Evolutionary conservation across 495 filamentous ascomycete species (phyloP), one percentile per base, ranked within the genome.

Genomic region (Chaetomium tenue): DNA sequence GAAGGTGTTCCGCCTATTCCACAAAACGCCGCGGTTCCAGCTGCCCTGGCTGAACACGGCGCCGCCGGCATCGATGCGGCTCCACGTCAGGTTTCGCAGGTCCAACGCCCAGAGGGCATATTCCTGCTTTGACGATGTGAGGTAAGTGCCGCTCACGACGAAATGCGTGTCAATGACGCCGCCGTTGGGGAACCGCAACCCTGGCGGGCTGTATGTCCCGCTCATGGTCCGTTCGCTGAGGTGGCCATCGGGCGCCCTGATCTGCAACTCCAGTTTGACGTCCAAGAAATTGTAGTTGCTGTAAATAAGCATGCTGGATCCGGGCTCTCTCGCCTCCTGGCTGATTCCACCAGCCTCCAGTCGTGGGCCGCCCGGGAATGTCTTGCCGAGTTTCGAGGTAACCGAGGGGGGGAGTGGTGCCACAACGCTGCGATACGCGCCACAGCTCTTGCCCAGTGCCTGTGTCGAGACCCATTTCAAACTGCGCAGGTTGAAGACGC

Each of bases 231-330:
- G 92, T 71, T 98, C 94, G 5, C 85, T 82, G 66, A 98, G 77
- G 11, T 87, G 88, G 52, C 95, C 94, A 74, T 98, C 93, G 30
- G 90, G 85, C 16, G 87, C 73, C 59, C 94, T 86, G 51, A 98
- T 84, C 71, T 98, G 95, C 37, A 98, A 81, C 73, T 98, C 94
- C 23, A 98, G 76, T 71, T 97, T 98, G 65, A 98, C 94, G 66
- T 98, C 92, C 44, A 98, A 74, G 73, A 98, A 98, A 75, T 98
- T 98, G 74, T 98, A 98, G 71, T 98, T 98, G 47, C 94, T 98
- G 74, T 98, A 98, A 37, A 98, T 95, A 58, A 98, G 82, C 91
- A 97, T 96, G 5, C 92, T 91, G 16, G 88, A 89, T 33, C 84
- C 86, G 4, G 88, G 83, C 40, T 89, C 84, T 66, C 79, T 76